Percentiles rank a stretch among this genome's conserved stretches.
Conservation (phyloP, 768 basidiomycete species). For the Hygrophorus russula region DNA sequence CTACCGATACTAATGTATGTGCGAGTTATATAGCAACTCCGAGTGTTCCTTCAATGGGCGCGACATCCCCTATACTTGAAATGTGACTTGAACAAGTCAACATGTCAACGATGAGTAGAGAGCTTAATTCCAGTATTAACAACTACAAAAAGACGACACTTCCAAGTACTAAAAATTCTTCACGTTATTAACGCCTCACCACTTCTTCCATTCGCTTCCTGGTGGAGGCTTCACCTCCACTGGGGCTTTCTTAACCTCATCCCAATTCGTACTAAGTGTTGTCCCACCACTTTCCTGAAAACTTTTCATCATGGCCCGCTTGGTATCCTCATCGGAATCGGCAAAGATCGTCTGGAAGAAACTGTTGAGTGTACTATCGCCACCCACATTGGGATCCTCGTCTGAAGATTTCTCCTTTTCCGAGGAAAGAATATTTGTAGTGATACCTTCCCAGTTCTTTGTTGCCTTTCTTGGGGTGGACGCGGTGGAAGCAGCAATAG, state of each 20-base stretch:
- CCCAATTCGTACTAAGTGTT: constrained; percentile 93
- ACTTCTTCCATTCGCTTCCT: constrained; percentile 79
- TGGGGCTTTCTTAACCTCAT: constrained; percentile 59
- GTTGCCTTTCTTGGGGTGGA: constrained; percentile 26
- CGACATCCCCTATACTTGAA: too few species aligned
- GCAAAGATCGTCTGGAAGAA: constrained; percentile 90
- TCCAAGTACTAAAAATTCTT: background rate
- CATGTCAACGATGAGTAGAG: too few species aligned
- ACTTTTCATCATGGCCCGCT: constrained; percentile 96
- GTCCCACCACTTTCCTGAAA: constrained; percentile 94
- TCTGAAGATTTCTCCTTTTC: constrained; percentile 63
- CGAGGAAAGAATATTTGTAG: constrained; percentile 46
- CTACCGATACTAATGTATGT: too few species aligned
- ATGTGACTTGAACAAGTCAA: too few species aligned
- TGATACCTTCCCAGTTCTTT: constrained; percentile 91
- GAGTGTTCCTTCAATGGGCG: too few species aligned
- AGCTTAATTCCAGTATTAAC: too few species aligned
- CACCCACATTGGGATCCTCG: constrained; percentile 84
- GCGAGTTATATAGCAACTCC: too few species aligned
- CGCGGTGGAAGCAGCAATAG: constrained; percentile 22
- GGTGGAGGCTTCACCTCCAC: constrained; percentile 76
- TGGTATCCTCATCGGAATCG: constrained; percentile 87
- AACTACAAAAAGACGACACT: too few species aligned
- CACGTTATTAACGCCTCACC: constrained; percentile 25
- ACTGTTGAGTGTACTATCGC: constrained; percentile 73